Base-by-base conservation (phyloP, 768 basidiomycete genomes). In the Rubroboletus pulcherrimus region DNA sequence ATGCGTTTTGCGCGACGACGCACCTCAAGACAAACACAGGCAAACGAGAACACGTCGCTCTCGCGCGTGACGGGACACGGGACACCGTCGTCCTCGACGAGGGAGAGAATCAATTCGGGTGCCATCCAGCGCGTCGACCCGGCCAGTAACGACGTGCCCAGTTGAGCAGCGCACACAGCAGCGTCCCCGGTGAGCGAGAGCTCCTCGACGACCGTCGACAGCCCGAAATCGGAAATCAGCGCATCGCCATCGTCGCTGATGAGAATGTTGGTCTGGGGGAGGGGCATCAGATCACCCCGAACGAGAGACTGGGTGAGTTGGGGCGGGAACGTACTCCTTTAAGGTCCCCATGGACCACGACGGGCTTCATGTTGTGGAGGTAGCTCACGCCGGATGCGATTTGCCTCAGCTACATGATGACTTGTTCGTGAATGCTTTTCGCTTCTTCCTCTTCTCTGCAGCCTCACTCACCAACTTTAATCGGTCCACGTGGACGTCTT, bases 31-130 rank as follows among this genome's bases (percentile, higher is more conserved):
- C 83, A 83, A 42, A 85, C 77, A 19, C 78, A 82, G 1, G 74
- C 81, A 64, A 82, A 85, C 2, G 82, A 79, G 53, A 81, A 85
- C n/a, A 84, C 80, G 59, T 85, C 84, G 45, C 78, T 83, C 39
- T 66, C 71, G 1, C 75, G 79, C 15, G 82, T 79, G 53, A 83
- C 77, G 0, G 75, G 73, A 11, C 79, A 79, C 4, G 71, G 61
- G 0, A 57, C 51, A 0, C 68, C 74, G 30, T 73, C 69, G 51
- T 84, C 82, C 41, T 81, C 76, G 6, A 80, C 75, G 37, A 81
- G 75, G 0, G 78, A 75, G 34, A 76, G 61, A 14, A 85, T 71
- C 41, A 85, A 64, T 62, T 85, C 84, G 17, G 84, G 84, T 0
- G 84, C 84, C 71, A 71, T 72, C 74, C 74, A 73, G 17, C 72